A percentile compares a stretch with the other conserved stretches of the same genome.
phyloP scores from a whole-genome alignment of 768 basidiomycete species.

The Butyriboletus loyo region DNA sequence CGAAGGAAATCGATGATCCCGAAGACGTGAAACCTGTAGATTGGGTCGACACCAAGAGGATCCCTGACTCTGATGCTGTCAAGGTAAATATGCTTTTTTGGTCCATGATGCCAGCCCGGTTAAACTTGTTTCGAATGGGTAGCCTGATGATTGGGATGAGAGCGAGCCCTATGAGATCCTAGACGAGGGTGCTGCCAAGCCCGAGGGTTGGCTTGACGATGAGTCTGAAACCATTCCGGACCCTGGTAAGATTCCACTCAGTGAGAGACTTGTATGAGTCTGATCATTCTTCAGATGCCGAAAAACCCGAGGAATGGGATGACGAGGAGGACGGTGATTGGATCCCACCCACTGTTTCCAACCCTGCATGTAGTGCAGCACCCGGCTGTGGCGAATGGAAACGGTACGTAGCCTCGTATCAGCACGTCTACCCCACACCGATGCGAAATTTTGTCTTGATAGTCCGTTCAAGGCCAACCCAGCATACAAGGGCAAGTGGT shows the following conservation, averaged over 20 bases:
- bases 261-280: background rate
- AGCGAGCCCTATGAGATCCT: constrained; percentile 89
- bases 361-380: constrained; percentile 87
- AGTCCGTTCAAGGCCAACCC: constrained; percentile 91
- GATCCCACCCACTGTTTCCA: constrained; percentile 85
- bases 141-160: constrained; percentile 98
- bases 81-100: constrained; percentile 48
- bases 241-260: constrained; percentile 55
- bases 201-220: constrained; percentile 93
- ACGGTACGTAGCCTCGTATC: constrained; percentile 40
- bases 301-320: constrained; percentile 99
- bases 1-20: constrained; percentile 90
- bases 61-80: constrained; percentile 76
- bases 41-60: constrained; percentile 91
- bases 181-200: constrained; percentile 85
- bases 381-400: constrained; percentile 97
- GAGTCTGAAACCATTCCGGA: constrained; percentile 81
- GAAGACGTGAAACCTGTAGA: constrained; percentile 84
- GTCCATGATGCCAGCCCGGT: background rate
- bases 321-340: constrained; percentile 99
- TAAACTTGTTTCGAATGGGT: constrained; percentile 21
- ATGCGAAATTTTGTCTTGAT: background rate
- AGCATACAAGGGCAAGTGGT: constrained; percentile 98
- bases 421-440: background rate
- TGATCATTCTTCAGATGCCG: constrained; percentile 50